Percentiles rank a stretch among this genome's conserved stretches.
Evolutionary conservation across 352 stramenopile species (phyloP).

Genomic region (Phytophthora citrophthora): DNA sequence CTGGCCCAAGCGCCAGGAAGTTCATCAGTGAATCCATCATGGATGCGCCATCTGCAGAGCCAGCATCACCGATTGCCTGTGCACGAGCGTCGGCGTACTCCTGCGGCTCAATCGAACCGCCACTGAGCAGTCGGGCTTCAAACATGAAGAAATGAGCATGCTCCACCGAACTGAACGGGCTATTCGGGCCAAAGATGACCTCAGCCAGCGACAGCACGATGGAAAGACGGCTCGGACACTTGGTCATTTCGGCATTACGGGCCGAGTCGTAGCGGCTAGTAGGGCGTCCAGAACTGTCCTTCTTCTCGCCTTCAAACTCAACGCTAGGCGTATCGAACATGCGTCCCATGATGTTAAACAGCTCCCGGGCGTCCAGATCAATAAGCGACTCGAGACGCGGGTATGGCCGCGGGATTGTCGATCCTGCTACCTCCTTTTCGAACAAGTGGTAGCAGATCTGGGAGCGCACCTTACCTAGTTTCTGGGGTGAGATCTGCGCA

Average conservation of each 20-base stretch:
- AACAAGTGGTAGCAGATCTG: constrained; percentile 90
- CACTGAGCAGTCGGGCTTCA: constrained; percentile 84
- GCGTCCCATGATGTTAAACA: constrained; percentile 82
- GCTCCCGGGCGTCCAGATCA: constrained; percentile 78
- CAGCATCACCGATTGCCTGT: constrained; percentile 54
- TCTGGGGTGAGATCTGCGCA: constrained; percentile 63
- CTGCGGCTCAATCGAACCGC: constrained; percentile 81
- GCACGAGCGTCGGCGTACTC: constrained; percentile 80
- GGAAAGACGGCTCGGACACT: constrained; percentile 82
- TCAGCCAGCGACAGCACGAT: constrained; percentile 87
- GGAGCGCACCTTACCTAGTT: constrained; percentile 73
- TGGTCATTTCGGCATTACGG: constrained; percentile 70
- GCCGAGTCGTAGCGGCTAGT: constrained; percentile 82
- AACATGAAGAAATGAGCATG: constrained; percentile 92
- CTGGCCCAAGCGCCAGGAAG: constrained; percentile 80
- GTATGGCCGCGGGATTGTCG: constrained; percentile 49
- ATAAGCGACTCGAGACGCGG: constrained; percentile 86
- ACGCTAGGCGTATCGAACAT: constrained; percentile 86
- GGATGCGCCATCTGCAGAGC: constrained; percentile 46
- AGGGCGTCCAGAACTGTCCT: constrained; percentile 57
- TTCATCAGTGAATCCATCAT: constrained; percentile 93
- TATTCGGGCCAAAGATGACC: constrained; percentile 75
- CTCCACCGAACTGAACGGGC: constrained; percentile 79
- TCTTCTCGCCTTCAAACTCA: constrained; percentile 88
- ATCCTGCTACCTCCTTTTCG: constrained; percentile 56